Base-by-base conservation (phyloP, 2,329 filamentous ascomycete genomes). In the Phialocephala sp. region DNA sequence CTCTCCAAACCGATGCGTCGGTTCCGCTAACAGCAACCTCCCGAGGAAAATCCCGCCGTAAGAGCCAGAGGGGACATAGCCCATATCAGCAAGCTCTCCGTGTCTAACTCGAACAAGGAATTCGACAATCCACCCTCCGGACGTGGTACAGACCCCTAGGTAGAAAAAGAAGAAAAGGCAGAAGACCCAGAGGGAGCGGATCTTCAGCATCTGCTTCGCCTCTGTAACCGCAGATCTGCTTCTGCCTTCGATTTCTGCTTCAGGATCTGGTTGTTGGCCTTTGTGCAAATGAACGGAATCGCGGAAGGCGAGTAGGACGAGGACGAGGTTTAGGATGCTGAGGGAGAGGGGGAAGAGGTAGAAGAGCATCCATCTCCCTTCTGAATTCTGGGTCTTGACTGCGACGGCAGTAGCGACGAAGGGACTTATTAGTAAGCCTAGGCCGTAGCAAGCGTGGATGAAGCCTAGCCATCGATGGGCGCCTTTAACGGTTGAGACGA, bases 141-240 rank as follows among this genome's bases (percentile, higher is more conserved):
- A 83, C 0, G 87, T 89, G 1, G 87, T 81, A 1, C 72, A 74
- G 0, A 81, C 83, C 0, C 88, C 87, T 0, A 90, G 78, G 60
- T 85, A 84, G 73, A 89, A 88, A 76, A 89, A 89, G 77, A 86
- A 90, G 74, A 88, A 89, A 1, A 87, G 62, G 58, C 86, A 86
- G 2, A 90, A 72, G 0, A 87, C 73, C 84, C 87, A 89, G 3
- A 90, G 77, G 3, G 79, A 80, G 18, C 78, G 82, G 1, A 75
- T 79, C 15, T 72, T 76, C 0, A 87, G 66, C 0, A 84, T 80
- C 8, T 76, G 75, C 39, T 80, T 80, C 59, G 87, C 80, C 55
- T 85, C 77, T 0, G 69, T 67, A 5, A 79, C 71, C 0, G 83
- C 83, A 54, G 75, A 78, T 24, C 37, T 66, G 4, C 75, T 74